phyloP scores from a whole-genome alignment of 1,139 yeast genomes.

The Saccharomyces hybrid region DNA sequence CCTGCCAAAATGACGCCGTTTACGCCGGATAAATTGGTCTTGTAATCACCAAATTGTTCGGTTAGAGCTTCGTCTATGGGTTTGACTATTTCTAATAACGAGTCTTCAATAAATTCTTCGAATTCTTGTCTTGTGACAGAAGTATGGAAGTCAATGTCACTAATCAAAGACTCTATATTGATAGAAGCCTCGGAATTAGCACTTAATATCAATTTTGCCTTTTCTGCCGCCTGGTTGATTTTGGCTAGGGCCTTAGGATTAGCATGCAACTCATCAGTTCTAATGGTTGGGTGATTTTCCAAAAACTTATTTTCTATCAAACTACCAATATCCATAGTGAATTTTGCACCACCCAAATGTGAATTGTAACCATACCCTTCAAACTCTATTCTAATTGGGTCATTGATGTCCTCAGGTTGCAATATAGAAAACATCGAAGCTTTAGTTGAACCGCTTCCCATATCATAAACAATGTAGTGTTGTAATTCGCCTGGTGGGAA shows the following conservation, averaged over 20 bases:
- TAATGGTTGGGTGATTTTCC: slow-evolving; percentile 30
- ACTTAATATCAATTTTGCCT: slow-evolving; percentile 75
- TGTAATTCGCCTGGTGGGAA: slow-evolving; percentile 41
- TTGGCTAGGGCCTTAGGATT: slow-evolving; percentile 58
- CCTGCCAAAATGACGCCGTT: slow-evolving; percentile 77
- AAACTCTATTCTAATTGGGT: slow-evolving; percentile 44
- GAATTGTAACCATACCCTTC: slow-evolving; percentile 66
- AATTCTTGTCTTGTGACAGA: slow-evolving; percentile 67
- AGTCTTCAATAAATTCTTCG: slow-evolving; percentile 48
- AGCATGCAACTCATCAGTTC: slow-evolving; percentile 37
- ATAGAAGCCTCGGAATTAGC: slow-evolving; percentile 74
- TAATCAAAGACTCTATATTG: slow-evolving; percentile 59
- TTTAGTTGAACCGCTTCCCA: slow-evolving; percentile 87
- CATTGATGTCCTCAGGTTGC: slow-evolving; percentile 37
- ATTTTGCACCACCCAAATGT: slow-evolving; percentile 62
- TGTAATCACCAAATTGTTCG: slow-evolving; percentile 28
- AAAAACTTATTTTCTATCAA: slow-evolving; percentile 53
- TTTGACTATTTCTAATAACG: slow-evolving; percentile 38
- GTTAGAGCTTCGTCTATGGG: slow-evolving; percentile 53
- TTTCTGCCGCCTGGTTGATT: slow-evolving; percentile 76
- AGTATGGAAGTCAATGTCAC: slow-evolving; percentile 66
- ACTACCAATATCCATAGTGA: slow-evolving; percentile 59
- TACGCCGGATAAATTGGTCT: slow-evolving; percentile 35
- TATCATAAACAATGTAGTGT: slow-evolving; percentile 71
- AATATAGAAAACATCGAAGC: slow-evolving; percentile 71